phyloP scores from a whole-genome alignment of 805 yeast genomes.

The Saccharomyces mikatae region DNA sequence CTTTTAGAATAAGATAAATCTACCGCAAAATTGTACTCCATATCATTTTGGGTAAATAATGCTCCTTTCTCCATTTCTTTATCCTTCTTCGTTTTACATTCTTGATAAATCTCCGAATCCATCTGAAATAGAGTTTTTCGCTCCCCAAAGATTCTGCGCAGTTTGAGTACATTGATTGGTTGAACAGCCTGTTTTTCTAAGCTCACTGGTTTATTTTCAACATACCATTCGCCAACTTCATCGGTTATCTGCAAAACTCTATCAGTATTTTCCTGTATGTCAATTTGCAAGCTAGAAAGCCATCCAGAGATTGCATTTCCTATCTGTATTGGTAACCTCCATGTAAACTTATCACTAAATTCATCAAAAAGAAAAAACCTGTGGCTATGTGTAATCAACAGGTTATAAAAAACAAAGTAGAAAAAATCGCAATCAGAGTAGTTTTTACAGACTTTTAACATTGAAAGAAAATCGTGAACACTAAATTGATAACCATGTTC shows the following conservation, averaged over 20 bases:
- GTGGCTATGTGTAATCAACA: background rate
- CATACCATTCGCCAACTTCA: constrained; percentile 4
- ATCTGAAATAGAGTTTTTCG: background rate
- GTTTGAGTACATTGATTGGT: background rate
- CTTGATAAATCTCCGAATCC: background rate
- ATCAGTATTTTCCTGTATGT: background rate
- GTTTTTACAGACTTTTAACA: constrained; percentile 8
- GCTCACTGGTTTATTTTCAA: background rate
- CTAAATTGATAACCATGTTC: constrained; percentile 7
- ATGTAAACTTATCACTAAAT: background rate
- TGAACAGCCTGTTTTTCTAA: background rate
- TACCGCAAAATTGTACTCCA: background rate
- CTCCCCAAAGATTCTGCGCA: constrained; percentile 7
- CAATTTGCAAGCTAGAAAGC: background rate
- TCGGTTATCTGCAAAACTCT: constrained; percentile 4
- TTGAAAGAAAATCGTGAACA: constrained; percentile 10
- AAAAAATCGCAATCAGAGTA: constrained; percentile 6
- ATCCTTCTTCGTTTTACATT: background rate
- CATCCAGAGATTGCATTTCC: background rate
- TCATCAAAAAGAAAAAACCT: background rate
- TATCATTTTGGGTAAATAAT: background rate
- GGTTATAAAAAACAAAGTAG: constrained; percentile 6
- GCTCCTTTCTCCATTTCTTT: background rate
- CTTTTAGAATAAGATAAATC: background rate
- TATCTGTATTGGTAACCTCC: background rate